phyloP scores from a whole-genome alignment of 1,284 basidiomycete species.

The Ceratobasidium sp. region DNA sequence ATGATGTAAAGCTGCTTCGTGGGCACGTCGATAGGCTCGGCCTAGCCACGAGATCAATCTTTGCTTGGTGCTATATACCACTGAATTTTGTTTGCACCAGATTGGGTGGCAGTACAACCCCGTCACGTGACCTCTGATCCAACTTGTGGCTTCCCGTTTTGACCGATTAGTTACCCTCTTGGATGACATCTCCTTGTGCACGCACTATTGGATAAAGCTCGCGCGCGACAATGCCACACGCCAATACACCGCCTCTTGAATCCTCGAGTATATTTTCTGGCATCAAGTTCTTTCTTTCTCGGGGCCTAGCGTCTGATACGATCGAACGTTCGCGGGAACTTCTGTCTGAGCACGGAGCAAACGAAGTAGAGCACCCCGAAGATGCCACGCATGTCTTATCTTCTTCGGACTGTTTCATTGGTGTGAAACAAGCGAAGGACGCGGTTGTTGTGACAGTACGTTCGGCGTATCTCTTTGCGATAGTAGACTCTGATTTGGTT shows the following conservation, averaged over 20 bases:
- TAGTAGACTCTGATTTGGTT: constrained; percentile 3
- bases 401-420: constrained; percentile 39
- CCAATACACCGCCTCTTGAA: constrained; percentile 10
- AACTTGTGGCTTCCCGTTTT: constrained; percentile 33
- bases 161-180: background rate
- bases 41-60: background rate
- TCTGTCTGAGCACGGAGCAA: constrained; percentile 31
- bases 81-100: background rate
- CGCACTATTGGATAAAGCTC: background rate
- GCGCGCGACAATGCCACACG: background rate
- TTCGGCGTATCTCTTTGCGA: background rate
- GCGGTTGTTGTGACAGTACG: constrained; percentile 34
- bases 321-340: constrained; percentile 17
- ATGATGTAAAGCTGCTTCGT: background rate
- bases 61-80: background rate
- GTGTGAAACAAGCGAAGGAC: constrained; percentile 10
- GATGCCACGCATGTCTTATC: constrained; percentile 29
- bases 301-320: constrained; percentile 12
- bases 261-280: constrained; percentile 12
- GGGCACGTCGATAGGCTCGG: too few relatives aligned
- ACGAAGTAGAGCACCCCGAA: constrained; percentile 20
- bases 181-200: constrained; percentile 4
- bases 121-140: constrained; percentile 19
- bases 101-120: background rate
- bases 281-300: constrained; percentile 38